phyloP scores from a whole-genome alignment of 371 early-diverging fungal genomes.

The Saksenaea oblongispora region DNA sequence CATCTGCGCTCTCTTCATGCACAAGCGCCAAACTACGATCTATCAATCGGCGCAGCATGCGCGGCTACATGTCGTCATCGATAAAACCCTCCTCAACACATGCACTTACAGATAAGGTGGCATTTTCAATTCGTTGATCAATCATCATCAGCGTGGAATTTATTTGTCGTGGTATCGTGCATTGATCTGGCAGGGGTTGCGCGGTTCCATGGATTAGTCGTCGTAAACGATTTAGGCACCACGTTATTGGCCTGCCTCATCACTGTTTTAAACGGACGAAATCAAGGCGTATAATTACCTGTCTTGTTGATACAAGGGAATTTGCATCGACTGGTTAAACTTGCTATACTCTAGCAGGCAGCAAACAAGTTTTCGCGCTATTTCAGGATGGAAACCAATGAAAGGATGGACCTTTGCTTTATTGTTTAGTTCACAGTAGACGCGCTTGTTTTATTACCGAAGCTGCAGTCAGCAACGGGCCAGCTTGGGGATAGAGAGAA shows the following conservation, averaged over 20 bases:
- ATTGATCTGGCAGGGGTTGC: neutral
- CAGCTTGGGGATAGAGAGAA: conserved; percentile 3
- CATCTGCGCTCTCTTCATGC: neutral
- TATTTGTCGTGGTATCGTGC: neutral
- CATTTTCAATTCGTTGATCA: neutral
- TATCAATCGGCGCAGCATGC: neutral
- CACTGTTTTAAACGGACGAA: neutral
- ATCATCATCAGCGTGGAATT: neutral
- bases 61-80: neutral
- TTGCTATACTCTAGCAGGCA: neutral
- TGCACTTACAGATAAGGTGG: neutral
- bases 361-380: neutral
- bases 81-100: neutral
- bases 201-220: neutral
- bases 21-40: neutral
- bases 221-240: neutral
- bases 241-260: neutral
- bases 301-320: neutral
- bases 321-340: neutral
- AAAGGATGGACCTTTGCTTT: neutral
- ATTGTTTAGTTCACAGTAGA: neutral
- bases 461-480: neutral
- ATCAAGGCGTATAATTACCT: neutral
- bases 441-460: neutral
- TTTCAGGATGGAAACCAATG: neutral